Evolutionary conservation across 2,329 filamentous ascomycete species (phyloP), one percentile per base, ranked within the genome.

Genomic region (Botrytis deweyae): DNA sequence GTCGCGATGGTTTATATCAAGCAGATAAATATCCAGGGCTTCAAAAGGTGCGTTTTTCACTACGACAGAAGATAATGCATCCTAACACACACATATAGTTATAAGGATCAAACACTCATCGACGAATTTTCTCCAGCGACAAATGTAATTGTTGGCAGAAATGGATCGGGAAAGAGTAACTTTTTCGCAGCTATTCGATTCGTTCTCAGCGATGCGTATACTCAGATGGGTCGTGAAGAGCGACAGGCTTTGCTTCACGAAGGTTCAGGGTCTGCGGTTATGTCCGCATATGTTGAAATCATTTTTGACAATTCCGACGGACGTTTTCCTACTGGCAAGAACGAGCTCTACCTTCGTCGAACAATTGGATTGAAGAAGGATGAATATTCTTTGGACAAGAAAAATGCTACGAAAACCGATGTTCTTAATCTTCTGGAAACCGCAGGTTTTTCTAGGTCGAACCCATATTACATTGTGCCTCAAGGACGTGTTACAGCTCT

Each of bases 21-120:
- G 84, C 96, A 99, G 86, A 98, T 98, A 83, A 98, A 98, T 84
- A 98, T 99, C 82, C 96, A 99, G 84, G 96, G 96, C 90, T 99
- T 99, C 86, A 99, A 99, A 86, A 98, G 94, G 94, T 97, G 84
- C 78, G 84, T 81, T 10, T 64, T 29, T 2, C 18, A 14, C 61
- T 29, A 46, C 3, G 14, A n/a, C 33, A 25, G 22, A 29, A 20
- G n/a, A 63, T 44, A 65, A 59, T 46, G n/a, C 76, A 79, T 74
- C 77, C 55, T 61, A 36, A 44, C 40, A 69, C 12, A 38, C 72
- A 38, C 73, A 76, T 64, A 73, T 80, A 97, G 95, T 88, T 99
- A 99, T 90, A 99, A 99, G 88, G 95, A 99, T 82, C 97, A 99
- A 83, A 98, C 94, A 70, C 93, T 98, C 82, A 98, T 98, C 82